These are phyloP conservation scores for Persicaria maculosa DNA, from an alignment of 148 eudicot species.

Conservation along the genomic window DNA sequence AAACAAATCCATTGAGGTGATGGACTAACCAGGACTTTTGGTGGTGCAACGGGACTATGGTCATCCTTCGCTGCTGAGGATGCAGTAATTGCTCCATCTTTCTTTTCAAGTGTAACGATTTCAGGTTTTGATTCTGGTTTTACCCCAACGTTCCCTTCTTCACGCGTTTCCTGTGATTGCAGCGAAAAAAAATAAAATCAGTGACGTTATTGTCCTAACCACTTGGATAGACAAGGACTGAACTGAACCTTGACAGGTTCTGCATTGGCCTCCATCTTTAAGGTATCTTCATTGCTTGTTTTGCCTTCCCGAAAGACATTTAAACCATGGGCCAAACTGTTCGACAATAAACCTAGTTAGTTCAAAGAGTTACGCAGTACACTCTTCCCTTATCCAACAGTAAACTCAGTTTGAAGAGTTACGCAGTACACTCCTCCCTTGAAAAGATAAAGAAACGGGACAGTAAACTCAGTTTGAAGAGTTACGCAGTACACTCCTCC, in stretches of 20 bases:
- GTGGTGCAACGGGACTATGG: constrained; percentile 25
- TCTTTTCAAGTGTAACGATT: constrained; percentile 31
- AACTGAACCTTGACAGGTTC: constrained; percentile 33
- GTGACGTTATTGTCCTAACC: neutral
- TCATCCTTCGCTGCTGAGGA: constrained; percentile 33
- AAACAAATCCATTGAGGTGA: neutral
- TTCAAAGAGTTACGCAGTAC: too few species aligned
- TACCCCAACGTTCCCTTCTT: constrained; percentile 20
- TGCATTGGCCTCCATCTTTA: constrained; percentile 42
- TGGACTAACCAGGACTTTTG: constrained; percentile 54
- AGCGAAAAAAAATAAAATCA: neutral
- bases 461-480: neutral
- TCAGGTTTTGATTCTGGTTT: constrained; percentile 44
- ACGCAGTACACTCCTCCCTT: neutral
- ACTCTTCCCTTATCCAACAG: neutral
- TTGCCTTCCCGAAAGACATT: constrained; percentile 66
- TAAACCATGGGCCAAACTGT: constrained; percentile 85
- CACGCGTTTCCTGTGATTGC: constrained; percentile 31
- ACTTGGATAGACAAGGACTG: neutral
- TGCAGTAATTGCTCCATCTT: constrained; percentile 27
- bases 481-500: neutral
- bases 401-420: neutral
- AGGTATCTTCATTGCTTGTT: constrained; percentile 34
- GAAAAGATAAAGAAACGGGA: neutral
- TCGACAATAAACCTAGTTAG: constrained; percentile 15